Evolutionary conservation across 352 stramenopile species (phyloP).

Genomic region (Globisporangium orthogonon): DNA sequence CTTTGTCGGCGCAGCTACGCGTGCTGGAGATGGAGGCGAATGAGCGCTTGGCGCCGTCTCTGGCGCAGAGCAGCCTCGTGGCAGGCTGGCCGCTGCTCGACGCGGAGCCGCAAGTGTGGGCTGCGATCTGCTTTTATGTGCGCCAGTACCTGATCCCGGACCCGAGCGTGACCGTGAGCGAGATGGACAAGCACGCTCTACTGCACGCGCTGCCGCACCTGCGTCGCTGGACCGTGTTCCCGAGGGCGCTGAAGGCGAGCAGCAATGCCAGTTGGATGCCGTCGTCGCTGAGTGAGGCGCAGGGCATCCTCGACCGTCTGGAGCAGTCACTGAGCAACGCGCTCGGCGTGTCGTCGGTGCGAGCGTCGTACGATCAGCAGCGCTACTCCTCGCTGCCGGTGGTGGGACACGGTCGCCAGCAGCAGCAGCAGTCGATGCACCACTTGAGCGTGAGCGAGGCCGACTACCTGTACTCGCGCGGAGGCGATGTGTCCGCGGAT

Average conservation of each 20-base stretch:
- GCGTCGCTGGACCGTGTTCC: slow-evolving; percentile 43
- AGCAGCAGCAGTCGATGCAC: slow-evolving; percentile 14
- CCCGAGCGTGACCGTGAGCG: slow-evolving; percentile 22
- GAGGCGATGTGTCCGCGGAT: slow-evolving; percentile 1
- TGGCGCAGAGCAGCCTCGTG: slow-evolving; percentile 21
- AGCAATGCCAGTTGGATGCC: slow-evolving; percentile 38
- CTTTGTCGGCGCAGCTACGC: slow-evolving; percentile 35
- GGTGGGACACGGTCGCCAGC: slow-evolving; percentile 15
- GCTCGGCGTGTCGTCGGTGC: slow-evolving; percentile 6
- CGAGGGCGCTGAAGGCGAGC: slow-evolving; percentile 25
- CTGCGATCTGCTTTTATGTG: slow-evolving; percentile 50
- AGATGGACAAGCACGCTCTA: slow-evolving; percentile 47
- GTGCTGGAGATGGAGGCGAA: slow-evolving; percentile 41
- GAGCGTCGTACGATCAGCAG: slow-evolving; percentile 5
- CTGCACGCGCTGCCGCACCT: slow-evolving; percentile 37
- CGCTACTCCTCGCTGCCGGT: slow-evolving; percentile 21
- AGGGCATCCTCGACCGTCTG: slow-evolving; percentile 47
- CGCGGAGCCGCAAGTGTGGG: slow-evolving; percentile 47
- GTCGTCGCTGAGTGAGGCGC: slow-evolving; percentile 38
- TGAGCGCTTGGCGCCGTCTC: slow-evolving; percentile 22
- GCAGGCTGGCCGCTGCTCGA: slow-evolving; percentile 31
- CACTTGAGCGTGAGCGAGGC: slow-evolving; percentile 15
- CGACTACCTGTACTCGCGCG: slow-evolving; percentile 12
- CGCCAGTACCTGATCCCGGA: slow-evolving; percentile 42
- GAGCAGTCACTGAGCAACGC: slow-evolving; percentile 37